phyloP scores from a whole-genome alignment of 208 protist genomes.

The Leishmania major region DNA sequence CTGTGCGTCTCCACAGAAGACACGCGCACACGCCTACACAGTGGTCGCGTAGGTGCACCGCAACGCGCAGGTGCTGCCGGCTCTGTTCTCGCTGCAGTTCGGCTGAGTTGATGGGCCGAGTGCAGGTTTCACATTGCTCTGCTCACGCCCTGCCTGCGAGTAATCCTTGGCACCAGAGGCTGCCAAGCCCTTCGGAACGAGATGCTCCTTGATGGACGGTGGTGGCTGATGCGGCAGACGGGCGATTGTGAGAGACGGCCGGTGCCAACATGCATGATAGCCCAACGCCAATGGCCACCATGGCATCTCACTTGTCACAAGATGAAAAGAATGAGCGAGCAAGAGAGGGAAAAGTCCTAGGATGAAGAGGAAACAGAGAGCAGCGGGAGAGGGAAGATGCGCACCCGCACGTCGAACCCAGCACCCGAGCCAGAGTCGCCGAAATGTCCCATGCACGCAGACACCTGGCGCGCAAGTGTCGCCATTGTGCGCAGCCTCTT shows the following conservation, averaged over 20 bases:
- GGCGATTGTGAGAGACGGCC: neutral
- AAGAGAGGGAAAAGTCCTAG: neutral
- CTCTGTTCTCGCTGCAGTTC: neutral
- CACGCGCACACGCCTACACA: neutral
- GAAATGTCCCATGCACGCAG: neutral
- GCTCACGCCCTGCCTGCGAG: no score
- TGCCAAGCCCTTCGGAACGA: neutral
- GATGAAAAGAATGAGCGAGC: neutral
- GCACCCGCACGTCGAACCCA: neutral
- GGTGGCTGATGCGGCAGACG: neutral
- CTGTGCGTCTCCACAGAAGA: neutral
- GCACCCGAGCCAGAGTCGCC: neutral
- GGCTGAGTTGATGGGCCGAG: neutral
- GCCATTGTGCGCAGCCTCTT: neutral
- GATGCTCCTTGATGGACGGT: neutral
- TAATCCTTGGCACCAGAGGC: no score
- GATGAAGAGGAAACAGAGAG: neutral
- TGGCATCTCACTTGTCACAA: neutral
- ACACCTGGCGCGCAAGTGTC: neutral
- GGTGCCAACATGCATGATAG: neutral
- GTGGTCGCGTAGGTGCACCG: neutral
- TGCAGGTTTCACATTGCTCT: no score
- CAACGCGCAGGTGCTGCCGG: neutral
- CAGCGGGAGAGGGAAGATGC: neutral
- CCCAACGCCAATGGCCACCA: neutral